These are phyloP conservation scores for Botrytis paeoniae DNA, from an alignment of 2,329 filamentous ascomycete species.

Conservation along the genomic window DNA sequence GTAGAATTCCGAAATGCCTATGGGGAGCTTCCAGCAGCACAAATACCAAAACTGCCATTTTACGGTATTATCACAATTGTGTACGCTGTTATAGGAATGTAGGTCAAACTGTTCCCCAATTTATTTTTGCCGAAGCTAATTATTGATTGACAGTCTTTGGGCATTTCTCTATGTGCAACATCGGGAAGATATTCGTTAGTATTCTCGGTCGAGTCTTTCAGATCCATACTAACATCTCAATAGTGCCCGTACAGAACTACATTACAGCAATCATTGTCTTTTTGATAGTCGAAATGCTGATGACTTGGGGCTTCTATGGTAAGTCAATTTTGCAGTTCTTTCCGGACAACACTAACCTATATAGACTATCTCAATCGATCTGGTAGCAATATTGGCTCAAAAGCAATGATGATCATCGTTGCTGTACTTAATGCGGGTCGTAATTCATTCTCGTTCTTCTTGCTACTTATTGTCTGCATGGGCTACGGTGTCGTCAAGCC, in stretches of 20 bases:
- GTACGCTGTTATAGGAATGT: constrained; percentile 80
- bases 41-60: constrained; percentile 96
- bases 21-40: constrained; percentile 89
- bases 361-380: constrained; percentile 88
- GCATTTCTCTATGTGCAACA: constrained; percentile 94
- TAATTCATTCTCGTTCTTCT: constrained; percentile 98
- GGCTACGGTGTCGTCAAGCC: constrained; percentile 97
- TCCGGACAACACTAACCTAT: constrained; percentile 38
- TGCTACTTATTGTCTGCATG: constrained; percentile 98
- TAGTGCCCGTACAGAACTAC: constrained; percentile 95
- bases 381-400: constrained; percentile 77
- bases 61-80: constrained; percentile 93
- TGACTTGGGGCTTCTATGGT: constrained; percentile 98
- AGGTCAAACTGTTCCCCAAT: constrained; percentile 38
- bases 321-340: constrained; percentile 32
- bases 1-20: constrained; percentile 95
- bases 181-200: constrained; percentile 78
- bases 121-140: constrained; percentile 20
- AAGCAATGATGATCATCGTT: constrained; percentile 86
- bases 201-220: background rate
- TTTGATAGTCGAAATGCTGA: constrained; percentile 90
- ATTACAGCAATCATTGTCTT: constrained; percentile 97
- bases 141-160: constrained; percentile 63
- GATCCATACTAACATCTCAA: constrained; percentile 37
- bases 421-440: constrained; percentile 87